Percentiles rank a stretch among this genome's conserved stretches.
Evolutionary conservation across 768 basidiomycete genomes (phyloP).

Genomic region (Lactarius sanguifluus): DNA sequence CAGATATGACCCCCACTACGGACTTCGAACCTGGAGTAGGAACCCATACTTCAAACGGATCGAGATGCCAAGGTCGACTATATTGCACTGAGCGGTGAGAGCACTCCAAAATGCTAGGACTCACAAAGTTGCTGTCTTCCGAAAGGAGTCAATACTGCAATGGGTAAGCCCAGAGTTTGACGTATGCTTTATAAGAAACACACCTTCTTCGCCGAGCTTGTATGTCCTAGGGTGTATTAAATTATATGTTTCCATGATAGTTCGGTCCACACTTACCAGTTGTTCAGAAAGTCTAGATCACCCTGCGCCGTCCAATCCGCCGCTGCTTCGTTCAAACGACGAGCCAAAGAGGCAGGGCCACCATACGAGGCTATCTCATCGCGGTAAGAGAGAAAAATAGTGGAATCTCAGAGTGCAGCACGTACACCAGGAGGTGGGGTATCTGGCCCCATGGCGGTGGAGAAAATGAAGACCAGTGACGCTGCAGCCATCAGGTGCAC

Average conservation of each 20-base stretch:
- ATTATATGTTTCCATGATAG: background rate
- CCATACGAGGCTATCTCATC: constrained; percentile 52
- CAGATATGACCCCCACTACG: constrained; percentile 31
- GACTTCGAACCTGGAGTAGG: constrained; percentile 37
- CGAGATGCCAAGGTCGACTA: constrained; percentile 45
- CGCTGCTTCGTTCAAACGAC: constrained; percentile 54
- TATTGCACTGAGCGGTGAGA: constrained; percentile 1
- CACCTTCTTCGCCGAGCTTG: constrained; percentile 85
- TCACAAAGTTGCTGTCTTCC: constrained; percentile 82
- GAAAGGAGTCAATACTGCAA: constrained; percentile 81
- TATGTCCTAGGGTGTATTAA: constrained; percentile 60
- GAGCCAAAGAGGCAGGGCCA: constrained; percentile 57
- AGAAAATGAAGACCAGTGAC: constrained; percentile 76
- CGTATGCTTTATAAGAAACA: constrained; percentile 14
- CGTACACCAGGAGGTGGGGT: constrained; percentile 63
- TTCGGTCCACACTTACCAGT: constrained; percentile 54
- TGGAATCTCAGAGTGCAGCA: constrained; percentile 21
- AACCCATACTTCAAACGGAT: constrained; percentile 46
- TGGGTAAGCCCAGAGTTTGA: constrained; percentile 19
- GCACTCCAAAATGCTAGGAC: constrained; percentile 32
- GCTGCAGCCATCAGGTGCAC: constrained; percentile 65
- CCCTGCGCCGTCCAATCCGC: constrained; percentile 64
- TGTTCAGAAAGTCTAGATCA: constrained; percentile 71
- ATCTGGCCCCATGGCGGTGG: constrained; percentile 80
- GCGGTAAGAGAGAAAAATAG: constrained; percentile 12